phyloP scores from a whole-genome alignment of 306 rosid genomes.

The Rubus idaeus region DNA sequence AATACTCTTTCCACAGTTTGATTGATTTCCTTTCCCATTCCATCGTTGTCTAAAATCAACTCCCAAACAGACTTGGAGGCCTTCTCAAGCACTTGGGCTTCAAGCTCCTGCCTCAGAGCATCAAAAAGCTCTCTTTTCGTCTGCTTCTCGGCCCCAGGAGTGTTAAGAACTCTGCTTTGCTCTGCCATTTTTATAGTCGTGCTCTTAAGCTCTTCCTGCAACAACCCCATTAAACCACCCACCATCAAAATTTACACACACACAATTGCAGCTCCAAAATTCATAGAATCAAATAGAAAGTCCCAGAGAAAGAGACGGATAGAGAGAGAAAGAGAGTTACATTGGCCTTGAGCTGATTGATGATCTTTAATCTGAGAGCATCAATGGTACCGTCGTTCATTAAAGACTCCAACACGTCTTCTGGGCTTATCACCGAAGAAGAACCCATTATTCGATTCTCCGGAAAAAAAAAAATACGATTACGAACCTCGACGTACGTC shows the following conservation, averaged over 20 bases:
- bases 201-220: constrained; percentile 85
- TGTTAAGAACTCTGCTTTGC: constrained; percentile 88
- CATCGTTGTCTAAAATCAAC: constrained; percentile 71
- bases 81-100: constrained; percentile 84
- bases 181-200: constrained; percentile 92
- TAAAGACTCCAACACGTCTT: constrained; percentile 78
- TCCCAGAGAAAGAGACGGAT: not conserved
- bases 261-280: not conserved
- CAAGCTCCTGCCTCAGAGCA: constrained; percentile 83
- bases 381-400: constrained; percentile 98
- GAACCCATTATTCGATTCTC: constrained; percentile 48
- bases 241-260: not conserved
- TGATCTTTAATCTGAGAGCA: constrained; percentile 89
- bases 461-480: not conserved
- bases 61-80: constrained; percentile 99
- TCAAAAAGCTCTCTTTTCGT: constrained; percentile 92
- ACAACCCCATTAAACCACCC: not conserved
- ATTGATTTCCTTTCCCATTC: constrained; percentile 83
- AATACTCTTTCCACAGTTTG: constrained; percentile 84
- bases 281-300: not conserved
- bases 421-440: constrained; percentile 70
- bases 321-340: constrained; percentile 31
- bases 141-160: constrained; percentile 94
- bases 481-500: not conserved
- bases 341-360: constrained; percentile 96